These are phyloP conservation scores for Thalassiosira gravida DNA, from an alignment of 352 stramenopile species.

Conservation along the genomic window DNA sequence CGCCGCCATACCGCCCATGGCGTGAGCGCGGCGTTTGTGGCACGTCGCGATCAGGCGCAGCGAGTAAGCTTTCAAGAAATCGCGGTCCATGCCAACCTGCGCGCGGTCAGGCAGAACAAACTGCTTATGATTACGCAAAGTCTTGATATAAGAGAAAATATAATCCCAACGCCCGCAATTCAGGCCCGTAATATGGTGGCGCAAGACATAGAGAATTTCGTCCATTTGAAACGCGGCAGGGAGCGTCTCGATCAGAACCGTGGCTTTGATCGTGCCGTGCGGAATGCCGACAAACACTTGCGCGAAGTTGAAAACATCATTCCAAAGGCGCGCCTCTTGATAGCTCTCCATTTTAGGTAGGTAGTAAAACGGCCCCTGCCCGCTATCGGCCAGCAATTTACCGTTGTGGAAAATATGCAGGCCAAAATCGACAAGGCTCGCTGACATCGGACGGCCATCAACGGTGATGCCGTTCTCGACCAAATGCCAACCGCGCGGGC, in stretches of 20 bases:
- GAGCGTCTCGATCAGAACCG: conserved; percentile 96
- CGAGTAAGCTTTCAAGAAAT: conserved; percentile 94
- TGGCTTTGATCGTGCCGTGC: conserved; percentile 91
- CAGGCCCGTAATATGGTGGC: conserved; percentile 93
- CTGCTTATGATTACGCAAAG: too few relatives aligned
- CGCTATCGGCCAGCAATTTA: conserved; percentile 88
- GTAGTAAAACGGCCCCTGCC: conserved; percentile 93
- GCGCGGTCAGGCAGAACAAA: too few relatives aligned
- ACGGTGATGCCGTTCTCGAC: conserved; percentile 93
- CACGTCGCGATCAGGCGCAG: conserved; percentile 93
- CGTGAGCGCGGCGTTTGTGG: conserved; percentile 93
- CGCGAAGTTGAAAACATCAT: conserved; percentile 93
- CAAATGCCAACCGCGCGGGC: conserved; percentile 92
- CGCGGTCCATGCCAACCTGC: too few relatives aligned
- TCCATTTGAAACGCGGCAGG: conserved; percentile 96
- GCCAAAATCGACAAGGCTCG: conserved; percentile 94
- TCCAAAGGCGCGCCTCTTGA: conserved; percentile 94
- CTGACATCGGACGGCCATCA: conserved; percentile 91
- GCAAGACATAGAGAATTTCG: conserved; percentile 94
- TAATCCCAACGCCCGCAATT: conserved; percentile 98
- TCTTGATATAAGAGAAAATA: conserved; percentile 97
- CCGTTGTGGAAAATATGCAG: conserved; percentile 97
- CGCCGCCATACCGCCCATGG: conserved; percentile 96
- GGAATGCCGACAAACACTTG: conserved; percentile 91
- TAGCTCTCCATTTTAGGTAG: conserved; percentile 94